Percentiles rank a stretch among this genome's conserved stretches.
These are phyloP conservation scores for Starmerella apicola DNA, from an alignment of 805 yeast species.

Conservation along the genomic window DNA sequence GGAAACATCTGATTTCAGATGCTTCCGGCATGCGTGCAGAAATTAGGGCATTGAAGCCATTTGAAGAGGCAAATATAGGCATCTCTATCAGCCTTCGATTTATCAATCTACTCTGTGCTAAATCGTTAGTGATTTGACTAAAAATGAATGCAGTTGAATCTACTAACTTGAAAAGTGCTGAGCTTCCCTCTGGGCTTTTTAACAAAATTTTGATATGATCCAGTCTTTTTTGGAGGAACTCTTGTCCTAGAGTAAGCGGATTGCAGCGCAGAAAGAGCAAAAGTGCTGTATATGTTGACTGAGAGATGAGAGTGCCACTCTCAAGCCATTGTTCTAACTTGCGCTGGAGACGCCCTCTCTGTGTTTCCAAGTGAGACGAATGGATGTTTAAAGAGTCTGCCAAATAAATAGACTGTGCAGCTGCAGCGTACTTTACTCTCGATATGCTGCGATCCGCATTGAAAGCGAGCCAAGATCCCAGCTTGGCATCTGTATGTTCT, in stretches of 20 bases:
- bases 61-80: slow-evolving; percentile 10
- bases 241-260: slow-evolving; percentile 12
- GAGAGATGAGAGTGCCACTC: slow-evolving; percentile 9
- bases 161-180: slow-evolving; percentile 9
- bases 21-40: neutral
- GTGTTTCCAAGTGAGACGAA: neutral
- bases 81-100: slow-evolving; percentile 11
- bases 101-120: slow-evolving; percentile 11
- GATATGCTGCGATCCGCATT: slow-evolving; percentile 8
- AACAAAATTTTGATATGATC: slow-evolving; percentile 5
- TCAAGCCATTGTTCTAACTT: slow-evolving; percentile 6
- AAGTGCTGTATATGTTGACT: slow-evolving; percentile 18
- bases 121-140: slow-evolving; percentile 12
- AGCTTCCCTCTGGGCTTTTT: neutral
- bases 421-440: slow-evolving; percentile 5
- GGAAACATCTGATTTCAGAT: slow-evolving; percentile 7
- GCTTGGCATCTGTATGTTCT: neutral
- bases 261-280: slow-evolving; percentile 14
- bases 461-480: slow-evolving; percentile 1
- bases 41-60: neutral
- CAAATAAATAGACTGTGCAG: slow-evolving; percentile 13
- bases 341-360: slow-evolving; percentile 1
- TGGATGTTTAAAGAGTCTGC: slow-evolving; percentile 1
- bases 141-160: slow-evolving; percentile 16
- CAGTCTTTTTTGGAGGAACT: slow-evolving; percentile 11